A percentile compares a stretch with the other conserved stretches of the same genome.
Evolutionary conservation across 148 eudicot species (phyloP).

Genomic region (Polygonum maritimum): DNA sequence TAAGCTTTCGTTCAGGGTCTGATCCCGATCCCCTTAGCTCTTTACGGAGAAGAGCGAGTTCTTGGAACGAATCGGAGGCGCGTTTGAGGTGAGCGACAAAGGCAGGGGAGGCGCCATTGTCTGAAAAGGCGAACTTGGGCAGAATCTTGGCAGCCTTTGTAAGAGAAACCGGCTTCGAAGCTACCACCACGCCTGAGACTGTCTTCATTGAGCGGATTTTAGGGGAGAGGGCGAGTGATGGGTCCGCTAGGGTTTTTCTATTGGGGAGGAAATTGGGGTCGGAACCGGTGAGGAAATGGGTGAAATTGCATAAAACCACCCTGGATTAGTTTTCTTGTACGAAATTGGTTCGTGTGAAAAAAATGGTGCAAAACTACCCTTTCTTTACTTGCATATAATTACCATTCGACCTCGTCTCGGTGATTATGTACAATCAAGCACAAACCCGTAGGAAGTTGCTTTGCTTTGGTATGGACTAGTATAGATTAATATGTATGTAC

Average conservation of each 20-base stretch:
- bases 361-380: too few species aligned
- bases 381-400: too few species aligned
- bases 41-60: constrained; percentile 34
- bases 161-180: constrained; percentile 33
- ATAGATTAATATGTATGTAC: too few species aligned
- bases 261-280: background rate
- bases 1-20: background rate
- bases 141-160: constrained; percentile 44
- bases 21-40: constrained; percentile 18
- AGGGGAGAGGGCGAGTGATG: too few species aligned
- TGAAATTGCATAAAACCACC: too few species aligned
- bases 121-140: constrained; percentile 32
- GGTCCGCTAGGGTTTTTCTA: background rate
- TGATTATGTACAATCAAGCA: too few species aligned
- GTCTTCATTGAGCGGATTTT: constrained; percentile 29
- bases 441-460: too few species aligned
- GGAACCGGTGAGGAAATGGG: too few species aligned
- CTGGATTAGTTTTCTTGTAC: too few species aligned
- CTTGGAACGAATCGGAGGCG: constrained; percentile 36
- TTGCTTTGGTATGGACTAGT: too few species aligned
- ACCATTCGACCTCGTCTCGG: too few species aligned
- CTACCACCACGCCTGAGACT: constrained; percentile 34
- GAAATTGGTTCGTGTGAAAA: too few species aligned
- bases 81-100: constrained; percentile 42
- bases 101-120: constrained; percentile 49